phyloP scores from a whole-genome alignment of 345 rosid genomes.

The Nasturtium officinale region DNA sequence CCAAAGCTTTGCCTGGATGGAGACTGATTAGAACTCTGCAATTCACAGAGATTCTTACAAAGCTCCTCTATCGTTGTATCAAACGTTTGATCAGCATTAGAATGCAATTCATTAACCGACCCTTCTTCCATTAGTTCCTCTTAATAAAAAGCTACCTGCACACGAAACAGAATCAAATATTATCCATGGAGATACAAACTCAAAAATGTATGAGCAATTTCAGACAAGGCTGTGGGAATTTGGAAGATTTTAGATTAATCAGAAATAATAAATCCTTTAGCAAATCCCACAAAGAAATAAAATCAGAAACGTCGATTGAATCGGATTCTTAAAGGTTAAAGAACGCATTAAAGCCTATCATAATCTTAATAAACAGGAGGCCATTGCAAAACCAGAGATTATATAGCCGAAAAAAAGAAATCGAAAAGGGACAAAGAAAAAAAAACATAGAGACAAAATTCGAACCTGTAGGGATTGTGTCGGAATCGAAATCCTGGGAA shows the following conservation, averaged over 20 bases:
- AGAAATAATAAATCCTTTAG: background rate
- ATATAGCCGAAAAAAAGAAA: background rate
- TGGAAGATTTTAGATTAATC: background rate
- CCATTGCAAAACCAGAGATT: constrained; percentile 6
- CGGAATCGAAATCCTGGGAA: constrained; percentile 31
- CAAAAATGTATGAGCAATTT: background rate
- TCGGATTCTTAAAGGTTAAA: background rate
- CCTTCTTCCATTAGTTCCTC: constrained; percentile 15
- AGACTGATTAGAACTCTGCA: constrained; percentile 87
- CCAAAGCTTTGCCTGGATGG: constrained; percentile 79
- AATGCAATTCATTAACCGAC: constrained; percentile 6
- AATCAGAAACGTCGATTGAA: background rate
- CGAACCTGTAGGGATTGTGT: constrained; percentile 26
- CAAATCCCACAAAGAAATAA: background rate
- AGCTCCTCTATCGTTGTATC: constrained; percentile 75
- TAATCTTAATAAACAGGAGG: constrained; percentile 3
- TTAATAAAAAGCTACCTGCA: constrained; percentile 5
- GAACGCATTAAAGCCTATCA: background rate
- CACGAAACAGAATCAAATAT: background rate
- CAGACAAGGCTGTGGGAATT: background rate
- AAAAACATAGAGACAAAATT: constrained; percentile 5
- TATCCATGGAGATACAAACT: constrained; percentile 17
- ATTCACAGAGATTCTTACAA: constrained; percentile 77
- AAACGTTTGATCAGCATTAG: constrained; percentile 34
- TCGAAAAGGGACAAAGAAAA: constrained; percentile 10